Evolutionary conservation across 75 land plant genomes (phyloP), one percentile per base, ranked within the genome.

Genomic region (Pseudotsuga menziesii): DNA sequence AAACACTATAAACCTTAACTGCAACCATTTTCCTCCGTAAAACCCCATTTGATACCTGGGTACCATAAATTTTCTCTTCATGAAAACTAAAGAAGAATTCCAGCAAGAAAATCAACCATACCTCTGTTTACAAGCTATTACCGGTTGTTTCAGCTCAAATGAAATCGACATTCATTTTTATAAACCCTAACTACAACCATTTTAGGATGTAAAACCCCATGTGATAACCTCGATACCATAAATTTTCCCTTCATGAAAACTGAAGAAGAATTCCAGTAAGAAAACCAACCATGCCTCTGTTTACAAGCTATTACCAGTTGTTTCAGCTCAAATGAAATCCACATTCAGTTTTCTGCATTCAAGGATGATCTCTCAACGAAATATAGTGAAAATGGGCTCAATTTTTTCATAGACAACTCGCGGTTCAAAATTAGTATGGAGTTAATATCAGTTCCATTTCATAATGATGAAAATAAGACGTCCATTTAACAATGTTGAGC

Each of bases 271-370:
- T 41, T 41, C 19, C 72, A 20, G 25, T 69, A 0, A 69, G n/a
- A 29, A 69, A 69, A 41, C 19, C 72, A 41, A 6, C 39, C 72
- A 41, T 69, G 41, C 72, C 72, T 69, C 23, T n/a, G 48, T 69
- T 36, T 9, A n/a, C 4, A 19, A 69, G 35, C 54, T 1, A 35
- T 35, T 64, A 11, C 52, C 27, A 39, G n/a, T 23, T 69, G 13
- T 41, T n/a, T 39, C 4, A 69, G 48, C 72, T 36, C 23, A 41
- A 2, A 41, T 6, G 0, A 69, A n/a, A 20, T 41, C 72, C 41
- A n/a, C 41, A 22, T 69, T 69, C 22, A 41, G 3, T 22, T 69
- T 69, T n/a, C 23, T 19, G 23, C 25, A 14, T 61, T 13, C 14
- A 61, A 2, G 25, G 64, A 6, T 7, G 20, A 39, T 19, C 11